phyloP scores from a whole-genome alignment of 2,329 filamentous ascomycete species.

The Botryotinia globosa region DNA sequence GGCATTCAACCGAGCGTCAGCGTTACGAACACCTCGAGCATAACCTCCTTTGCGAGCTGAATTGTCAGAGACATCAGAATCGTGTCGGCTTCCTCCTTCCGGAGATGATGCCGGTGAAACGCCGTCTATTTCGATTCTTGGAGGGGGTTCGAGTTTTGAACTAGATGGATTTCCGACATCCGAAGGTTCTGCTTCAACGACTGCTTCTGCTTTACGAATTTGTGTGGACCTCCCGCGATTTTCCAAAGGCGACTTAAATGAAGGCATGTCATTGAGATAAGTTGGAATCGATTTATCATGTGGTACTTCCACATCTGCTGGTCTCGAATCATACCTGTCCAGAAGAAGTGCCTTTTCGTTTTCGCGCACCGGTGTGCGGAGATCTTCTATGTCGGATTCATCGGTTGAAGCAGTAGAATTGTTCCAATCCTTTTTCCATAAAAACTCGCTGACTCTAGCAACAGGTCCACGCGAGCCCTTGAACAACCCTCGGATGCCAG shows the following conservation, averaged over 20 bases:
- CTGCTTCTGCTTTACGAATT: constrained; percentile 31
- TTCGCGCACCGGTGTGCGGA: constrained; percentile 41
- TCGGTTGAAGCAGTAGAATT: constrained; percentile 47
- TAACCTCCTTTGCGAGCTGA: constrained; percentile 30
- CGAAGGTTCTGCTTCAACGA: constrained; percentile 34
- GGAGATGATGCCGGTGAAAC: constrained; percentile 38
- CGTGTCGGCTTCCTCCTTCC: constrained; percentile 23
- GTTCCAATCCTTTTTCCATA: constrained; percentile 56
- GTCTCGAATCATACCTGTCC: constrained; percentile 23
- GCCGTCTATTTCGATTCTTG: constrained; percentile 47
- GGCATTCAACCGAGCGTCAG: constrained; percentile 39
- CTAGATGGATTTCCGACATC: constrained; percentile 42
- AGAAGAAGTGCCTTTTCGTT: constrained; percentile 36
- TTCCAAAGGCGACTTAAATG: constrained; percentile 49
- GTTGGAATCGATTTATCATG: constrained; percentile 26
- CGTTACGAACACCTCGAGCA: constrained; percentile 28
- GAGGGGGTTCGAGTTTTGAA: constrained; percentile 48
- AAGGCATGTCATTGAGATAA: constrained; percentile 42
- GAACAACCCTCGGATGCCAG: constrained; percentile 70
- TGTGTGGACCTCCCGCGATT: constrained; percentile 38
- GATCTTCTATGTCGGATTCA: constrained; percentile 47
- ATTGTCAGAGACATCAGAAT: constrained; percentile 35
- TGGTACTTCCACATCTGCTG: constrained; percentile 15
- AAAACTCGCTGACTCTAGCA: constrained; percentile 58
- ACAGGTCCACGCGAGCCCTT: constrained; percentile 68